Conservation (phyloP, 257 asterid genomes). For the Lantana camara region DNA sequence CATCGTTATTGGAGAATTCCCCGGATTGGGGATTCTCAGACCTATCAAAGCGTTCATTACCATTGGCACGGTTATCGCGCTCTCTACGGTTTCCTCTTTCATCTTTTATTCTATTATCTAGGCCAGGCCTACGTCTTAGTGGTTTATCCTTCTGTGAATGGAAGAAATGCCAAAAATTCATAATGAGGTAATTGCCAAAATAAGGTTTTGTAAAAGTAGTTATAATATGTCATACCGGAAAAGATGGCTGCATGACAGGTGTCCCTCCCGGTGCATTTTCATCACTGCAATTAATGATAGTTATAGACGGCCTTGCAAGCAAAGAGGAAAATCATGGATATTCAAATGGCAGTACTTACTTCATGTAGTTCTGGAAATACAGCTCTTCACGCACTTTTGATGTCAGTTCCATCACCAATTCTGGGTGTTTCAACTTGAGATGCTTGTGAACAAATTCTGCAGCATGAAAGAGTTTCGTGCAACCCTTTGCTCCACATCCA, state of each 20-base stretch:
- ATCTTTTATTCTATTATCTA: slow-evolving; percentile 69
- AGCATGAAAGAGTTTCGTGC: slow-evolving; percentile 99
- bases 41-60: slow-evolving; percentile 70
- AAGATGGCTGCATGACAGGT: slow-evolving; percentile 87
- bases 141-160: slow-evolving; percentile 78
- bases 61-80: slow-evolving; percentile 63
- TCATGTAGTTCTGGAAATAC: slow-evolving; percentile 90
- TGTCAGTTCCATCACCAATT: slow-evolving; percentile 69
- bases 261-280: slow-evolving; percentile 94
- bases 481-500: slow-evolving; percentile 99
- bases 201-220: neutral
- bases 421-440: slow-evolving; percentile 91
- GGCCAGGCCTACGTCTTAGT: slow-evolving; percentile 70
- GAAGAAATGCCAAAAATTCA: slow-evolving; percentile 22
- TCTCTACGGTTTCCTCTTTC: slow-evolving; percentile 82
- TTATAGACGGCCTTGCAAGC: slow-evolving; percentile 28
- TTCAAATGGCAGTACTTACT: slow-evolving; percentile 49
- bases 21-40: slow-evolving; percentile 66
- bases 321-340: slow-evolving; percentile 10
- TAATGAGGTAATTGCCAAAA: neutral
- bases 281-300: slow-evolving; percentile 58
- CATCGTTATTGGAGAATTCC: slow-evolving; percentile 66
- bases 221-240: slow-evolving; percentile 52
- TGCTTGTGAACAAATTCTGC: slow-evolving; percentile 92
- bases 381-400: slow-evolving; percentile 91